These are phyloP conservation scores for Odonthalia washingtoniensis DNA, from an alignment of 31 red algal genomes.

Conservation along the genomic window DNA sequence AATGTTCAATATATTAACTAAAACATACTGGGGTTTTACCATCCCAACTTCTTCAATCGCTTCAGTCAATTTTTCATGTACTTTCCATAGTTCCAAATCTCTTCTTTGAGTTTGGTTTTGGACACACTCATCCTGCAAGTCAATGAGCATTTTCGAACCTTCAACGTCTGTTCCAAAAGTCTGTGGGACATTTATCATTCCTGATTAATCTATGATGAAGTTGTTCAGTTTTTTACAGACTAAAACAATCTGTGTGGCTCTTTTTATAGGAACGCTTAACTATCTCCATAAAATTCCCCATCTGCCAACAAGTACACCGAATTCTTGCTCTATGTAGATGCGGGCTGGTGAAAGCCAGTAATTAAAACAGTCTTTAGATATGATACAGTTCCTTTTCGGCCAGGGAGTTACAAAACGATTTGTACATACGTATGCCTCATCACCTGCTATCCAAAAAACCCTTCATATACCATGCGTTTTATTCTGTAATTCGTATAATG, in stretches of 20 bases:
- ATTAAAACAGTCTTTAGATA: too few relatives aligned
- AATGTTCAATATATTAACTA: too few relatives aligned
- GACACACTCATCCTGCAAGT: not conserved
- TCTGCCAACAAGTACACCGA: too few relatives aligned
- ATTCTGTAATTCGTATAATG: not conserved
- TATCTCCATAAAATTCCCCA: too few relatives aligned
- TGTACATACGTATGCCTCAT: constrained; percentile 50
- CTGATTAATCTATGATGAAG: not conserved
- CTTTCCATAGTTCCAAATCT: not conserved
- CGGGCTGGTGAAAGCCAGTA: too few relatives aligned
- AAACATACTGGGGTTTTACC: not conserved
- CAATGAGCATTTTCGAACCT: too few relatives aligned
- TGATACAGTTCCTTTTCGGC: too few relatives aligned
- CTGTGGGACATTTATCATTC: constrained; percentile 34
- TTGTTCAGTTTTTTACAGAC: constrained; percentile 42
- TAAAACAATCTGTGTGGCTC: too few relatives aligned
- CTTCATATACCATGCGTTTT: not conserved
- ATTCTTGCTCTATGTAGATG: too few relatives aligned
- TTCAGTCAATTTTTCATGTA: constrained; percentile 23
- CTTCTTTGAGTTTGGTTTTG: not conserved
- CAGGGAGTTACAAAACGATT: constrained; percentile 21
- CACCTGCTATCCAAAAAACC: constrained; percentile 50
- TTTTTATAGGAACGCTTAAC: too few relatives aligned
- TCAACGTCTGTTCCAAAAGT: constrained; percentile 40
- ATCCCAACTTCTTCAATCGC: not conserved